Percentiles rank a stretch among this genome's conserved stretches.
These are phyloP conservation scores for Alternaria sp. DNA, from an alignment of 2,329 filamentous ascomycete genomes.

Conservation along the genomic window DNA sequence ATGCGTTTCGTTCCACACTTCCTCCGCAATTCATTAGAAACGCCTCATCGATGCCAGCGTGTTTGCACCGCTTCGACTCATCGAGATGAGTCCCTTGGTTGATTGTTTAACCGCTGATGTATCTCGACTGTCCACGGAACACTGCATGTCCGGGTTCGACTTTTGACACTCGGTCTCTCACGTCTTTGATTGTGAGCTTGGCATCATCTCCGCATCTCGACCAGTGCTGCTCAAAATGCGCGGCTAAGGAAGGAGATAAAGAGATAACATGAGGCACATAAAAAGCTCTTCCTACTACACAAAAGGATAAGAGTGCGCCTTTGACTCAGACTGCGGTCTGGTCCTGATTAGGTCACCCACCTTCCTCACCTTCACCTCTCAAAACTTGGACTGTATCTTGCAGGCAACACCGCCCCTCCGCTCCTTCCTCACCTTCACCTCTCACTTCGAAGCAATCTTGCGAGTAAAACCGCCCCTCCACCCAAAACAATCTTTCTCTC, in stretches of 20 bases:
- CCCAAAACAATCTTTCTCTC: neutral
- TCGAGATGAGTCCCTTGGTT: neutral
- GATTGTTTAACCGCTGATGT: neutral
- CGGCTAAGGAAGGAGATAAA: neutral
- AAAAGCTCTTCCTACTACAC: accelerated
- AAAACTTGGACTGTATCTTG: neutral
- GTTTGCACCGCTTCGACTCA: neutral
- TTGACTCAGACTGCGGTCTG: neutral
- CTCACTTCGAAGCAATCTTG: neutral
- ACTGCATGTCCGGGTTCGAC: neutral
- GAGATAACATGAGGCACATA: accelerated
- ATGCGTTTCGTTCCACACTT: neutral
- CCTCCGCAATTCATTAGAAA: neutral
- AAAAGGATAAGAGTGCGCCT: neutral
- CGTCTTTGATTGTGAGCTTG: neutral
- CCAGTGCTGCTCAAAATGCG: neutral
- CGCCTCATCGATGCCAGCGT: neutral
- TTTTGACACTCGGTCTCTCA: neutral
- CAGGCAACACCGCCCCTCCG: neutral
- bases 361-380: neutral
- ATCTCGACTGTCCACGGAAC: neutral
- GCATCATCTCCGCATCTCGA: neutral
- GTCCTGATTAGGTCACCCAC: neutral
- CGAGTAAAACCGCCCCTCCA: neutral
- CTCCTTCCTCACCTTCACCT: neutral